phyloP scores from a whole-genome alignment of 345 rosid genomes.

The Acer campestre region DNA sequence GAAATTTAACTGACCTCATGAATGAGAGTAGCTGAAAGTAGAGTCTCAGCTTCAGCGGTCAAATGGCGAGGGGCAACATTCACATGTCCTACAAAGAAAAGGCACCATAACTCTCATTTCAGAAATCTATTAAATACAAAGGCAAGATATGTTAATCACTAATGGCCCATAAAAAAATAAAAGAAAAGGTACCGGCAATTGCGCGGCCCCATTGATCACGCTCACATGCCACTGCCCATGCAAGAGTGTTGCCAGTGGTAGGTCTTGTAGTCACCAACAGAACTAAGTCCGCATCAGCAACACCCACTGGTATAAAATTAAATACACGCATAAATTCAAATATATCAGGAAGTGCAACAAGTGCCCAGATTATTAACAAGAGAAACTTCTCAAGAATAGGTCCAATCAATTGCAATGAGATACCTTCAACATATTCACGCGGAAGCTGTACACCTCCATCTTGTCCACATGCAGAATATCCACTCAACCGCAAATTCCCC shows the following conservation, averaged over 20 bases:
- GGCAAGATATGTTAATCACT: neutral
- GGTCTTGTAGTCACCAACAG: conserved; percentile 98
- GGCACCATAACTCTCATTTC: conserved; percentile 15
- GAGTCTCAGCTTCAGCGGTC: conserved; percentile 94
- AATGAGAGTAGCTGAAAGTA: conserved; percentile 96
- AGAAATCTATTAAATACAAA: conserved; percentile 2
- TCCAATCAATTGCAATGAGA: conserved; percentile 20
- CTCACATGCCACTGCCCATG: conserved; percentile 99
- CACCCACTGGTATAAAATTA: conserved; percentile 64
- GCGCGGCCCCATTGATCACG: conserved; percentile 99
- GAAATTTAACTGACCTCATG: conserved; percentile 66
- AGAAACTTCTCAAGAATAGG: conserved; percentile 9
- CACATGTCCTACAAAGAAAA: conserved; percentile 74
- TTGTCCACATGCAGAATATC: conserved; percentile 99
- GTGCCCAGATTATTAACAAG: neutral
- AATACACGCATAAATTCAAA: conserved; percentile 7
- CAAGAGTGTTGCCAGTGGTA: conserved; percentile 98
- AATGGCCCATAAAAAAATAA: neutral
- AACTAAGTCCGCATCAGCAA: conserved; percentile 87
- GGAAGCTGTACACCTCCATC: conserved; percentile 99
- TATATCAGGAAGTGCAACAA: neutral
- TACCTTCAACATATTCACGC: conserved; percentile 92
- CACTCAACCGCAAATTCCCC: conserved; percentile 94
- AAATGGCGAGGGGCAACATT: conserved; percentile 99
- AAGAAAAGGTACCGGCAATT: conserved; percentile 67